phyloP scores from a whole-genome alignment of 768 basidiomycete species.

The Lentinula boryana region DNA sequence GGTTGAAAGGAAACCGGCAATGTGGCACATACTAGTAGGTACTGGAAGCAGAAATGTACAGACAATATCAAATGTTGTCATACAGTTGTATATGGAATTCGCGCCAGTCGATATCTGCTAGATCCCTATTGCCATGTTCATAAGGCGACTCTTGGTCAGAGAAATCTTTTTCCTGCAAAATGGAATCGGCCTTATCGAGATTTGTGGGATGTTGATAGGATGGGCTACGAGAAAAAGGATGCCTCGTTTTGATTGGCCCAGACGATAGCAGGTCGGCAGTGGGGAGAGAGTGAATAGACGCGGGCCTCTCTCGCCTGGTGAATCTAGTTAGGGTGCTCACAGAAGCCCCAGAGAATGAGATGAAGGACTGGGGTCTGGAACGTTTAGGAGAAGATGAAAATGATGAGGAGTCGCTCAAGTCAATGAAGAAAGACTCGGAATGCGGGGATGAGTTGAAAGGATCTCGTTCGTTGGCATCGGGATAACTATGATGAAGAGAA shows the following conservation, averaged over 20 bases:
- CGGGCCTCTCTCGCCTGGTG: slow-evolving; percentile 20
- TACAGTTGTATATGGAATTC: slow-evolving; percentile 48
- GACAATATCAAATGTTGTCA: background rate
- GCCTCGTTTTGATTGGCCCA: background rate
- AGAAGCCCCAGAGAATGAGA: slow-evolving; percentile 32
- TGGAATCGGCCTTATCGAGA: slow-evolving; percentile 25
- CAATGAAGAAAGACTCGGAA: slow-evolving; percentile 40
- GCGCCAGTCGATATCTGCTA: slow-evolving; percentile 46
- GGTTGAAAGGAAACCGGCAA: too few species aligned
- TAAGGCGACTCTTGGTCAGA: slow-evolving; percentile 11
- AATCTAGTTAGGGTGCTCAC: slow-evolving; percentile 15
- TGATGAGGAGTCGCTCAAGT: slow-evolving; percentile 23
- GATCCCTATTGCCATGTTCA: slow-evolving; percentile 27
- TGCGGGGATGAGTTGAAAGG: slow-evolving; percentile 33
- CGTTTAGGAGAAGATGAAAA: slow-evolving; percentile 12
- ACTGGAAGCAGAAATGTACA: background rate
- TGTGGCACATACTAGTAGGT: too few species aligned
- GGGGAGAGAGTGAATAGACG: slow-evolving; percentile 26
- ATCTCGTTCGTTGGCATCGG: slow-evolving; percentile 20
- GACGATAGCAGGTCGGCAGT: slow-evolving; percentile 15
- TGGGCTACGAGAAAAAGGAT: slow-evolving; percentile 17
- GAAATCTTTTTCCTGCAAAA: slow-evolving; percentile 27
- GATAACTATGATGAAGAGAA: background rate
- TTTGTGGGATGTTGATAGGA: slow-evolving; percentile 22
- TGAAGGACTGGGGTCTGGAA: slow-evolving; percentile 32